Evolutionary conservation across 2,329 filamentous ascomycete genomes (phyloP).

Genomic region (Magnaporthiopsis incrustans): DNA sequence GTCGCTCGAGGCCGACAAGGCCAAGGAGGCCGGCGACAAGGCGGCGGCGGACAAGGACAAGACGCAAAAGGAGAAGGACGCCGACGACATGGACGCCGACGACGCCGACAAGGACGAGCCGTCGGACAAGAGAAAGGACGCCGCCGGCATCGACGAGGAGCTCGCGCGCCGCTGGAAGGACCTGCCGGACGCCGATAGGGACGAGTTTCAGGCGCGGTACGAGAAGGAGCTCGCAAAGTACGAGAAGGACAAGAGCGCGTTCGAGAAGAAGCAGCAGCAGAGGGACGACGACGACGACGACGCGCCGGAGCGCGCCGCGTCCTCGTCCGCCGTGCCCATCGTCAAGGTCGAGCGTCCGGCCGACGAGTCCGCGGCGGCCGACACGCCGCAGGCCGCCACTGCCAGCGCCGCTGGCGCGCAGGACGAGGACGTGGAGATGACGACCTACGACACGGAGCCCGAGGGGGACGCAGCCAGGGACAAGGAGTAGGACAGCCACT

Average conservation of each 20-base stretch:
- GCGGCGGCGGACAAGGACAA: slow-evolving; percentile 32
- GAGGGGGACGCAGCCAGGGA: slow-evolving; percentile 5
- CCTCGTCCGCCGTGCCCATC: neutral
- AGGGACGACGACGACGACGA: slow-evolving; percentile 7
- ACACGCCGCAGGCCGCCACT: slow-evolving; percentile 21
- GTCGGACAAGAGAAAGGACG: slow-evolving; percentile 11
- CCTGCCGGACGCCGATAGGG: slow-evolving; percentile 39
- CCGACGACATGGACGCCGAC: slow-evolving; percentile 20
- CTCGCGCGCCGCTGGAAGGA: slow-evolving; percentile 47
- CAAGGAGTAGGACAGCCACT: neutral
- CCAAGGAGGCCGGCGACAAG: slow-evolving; percentile 32
- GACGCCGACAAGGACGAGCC: slow-evolving; percentile 1
- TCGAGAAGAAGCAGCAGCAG: slow-evolving; percentile 8
- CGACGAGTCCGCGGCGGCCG: slow-evolving; percentile 14
- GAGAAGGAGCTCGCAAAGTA: slow-evolving; percentile 31
- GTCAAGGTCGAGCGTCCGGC: slow-evolving; percentile 3
- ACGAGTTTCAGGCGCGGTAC: slow-evolving; percentile 37
- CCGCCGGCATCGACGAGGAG: slow-evolving; percentile 41
- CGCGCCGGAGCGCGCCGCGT: neutral
- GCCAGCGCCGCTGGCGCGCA: neutral
- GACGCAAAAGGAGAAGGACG: slow-evolving; percentile 33
- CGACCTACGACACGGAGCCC: slow-evolving; percentile 6
- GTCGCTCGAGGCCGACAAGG: slow-evolving; percentile 32
- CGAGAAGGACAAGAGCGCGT: slow-evolving; percentile 32
- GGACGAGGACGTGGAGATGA: slow-evolving; percentile 7